Conservation (phyloP, 192 early-diverging fungal species). For the Kappamyces sp. region DNA sequence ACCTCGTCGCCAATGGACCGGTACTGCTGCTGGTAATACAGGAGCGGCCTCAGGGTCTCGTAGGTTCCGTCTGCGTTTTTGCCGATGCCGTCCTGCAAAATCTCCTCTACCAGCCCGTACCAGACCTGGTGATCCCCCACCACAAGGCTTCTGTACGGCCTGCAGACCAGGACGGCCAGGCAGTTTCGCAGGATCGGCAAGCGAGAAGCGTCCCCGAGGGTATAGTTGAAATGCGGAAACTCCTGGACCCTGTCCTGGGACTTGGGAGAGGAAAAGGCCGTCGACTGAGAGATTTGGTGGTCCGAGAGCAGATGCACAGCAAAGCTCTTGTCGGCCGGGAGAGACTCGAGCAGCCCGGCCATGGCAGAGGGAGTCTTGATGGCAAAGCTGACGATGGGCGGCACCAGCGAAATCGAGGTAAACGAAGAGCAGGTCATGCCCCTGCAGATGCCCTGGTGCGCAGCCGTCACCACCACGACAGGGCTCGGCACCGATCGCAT, state of each 20-base stretch:
- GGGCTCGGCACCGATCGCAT: slow-evolving; percentile 12
- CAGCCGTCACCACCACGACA: slow-evolving; percentile 40
- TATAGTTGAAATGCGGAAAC: slow-evolving; percentile 30
- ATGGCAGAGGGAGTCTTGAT: slow-evolving; percentile 57
- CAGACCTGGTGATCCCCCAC: slow-evolving; percentile 63
- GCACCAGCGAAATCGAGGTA: slow-evolving; percentile 55
- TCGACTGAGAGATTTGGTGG: slow-evolving; percentile 49
- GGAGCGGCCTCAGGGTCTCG: slow-evolving; percentile 16
- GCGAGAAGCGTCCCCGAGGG: slow-evolving; percentile 2
- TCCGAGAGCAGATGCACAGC: slow-evolving; percentile 53
- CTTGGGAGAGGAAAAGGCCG: slow-evolving; percentile 53
- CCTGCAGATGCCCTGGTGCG: slow-evolving; percentile 24
- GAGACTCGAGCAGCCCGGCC: slow-evolving; percentile 28
- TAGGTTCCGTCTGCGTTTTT: slow-evolving; percentile 14
- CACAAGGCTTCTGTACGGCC: slow-evolving; percentile 32
- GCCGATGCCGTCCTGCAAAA: slow-evolving; percentile 38
- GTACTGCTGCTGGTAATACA: slow-evolving; percentile 31
- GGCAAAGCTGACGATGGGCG: slow-evolving; percentile 57
- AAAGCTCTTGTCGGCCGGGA: slow-evolving; percentile 45
- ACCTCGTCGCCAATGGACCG: slow-evolving; percentile 31
- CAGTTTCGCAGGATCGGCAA: slow-evolving; percentile 51
- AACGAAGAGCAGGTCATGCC: slow-evolving; percentile 66
- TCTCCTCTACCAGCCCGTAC: slow-evolving; percentile 50
- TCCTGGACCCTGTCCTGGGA: slow-evolving; percentile 24
- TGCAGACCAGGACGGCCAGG: slow-evolving; percentile 55